Conservation (phyloP, 2,329 filamentous ascomycete species). For the Sphaerulina musiva region DNA sequence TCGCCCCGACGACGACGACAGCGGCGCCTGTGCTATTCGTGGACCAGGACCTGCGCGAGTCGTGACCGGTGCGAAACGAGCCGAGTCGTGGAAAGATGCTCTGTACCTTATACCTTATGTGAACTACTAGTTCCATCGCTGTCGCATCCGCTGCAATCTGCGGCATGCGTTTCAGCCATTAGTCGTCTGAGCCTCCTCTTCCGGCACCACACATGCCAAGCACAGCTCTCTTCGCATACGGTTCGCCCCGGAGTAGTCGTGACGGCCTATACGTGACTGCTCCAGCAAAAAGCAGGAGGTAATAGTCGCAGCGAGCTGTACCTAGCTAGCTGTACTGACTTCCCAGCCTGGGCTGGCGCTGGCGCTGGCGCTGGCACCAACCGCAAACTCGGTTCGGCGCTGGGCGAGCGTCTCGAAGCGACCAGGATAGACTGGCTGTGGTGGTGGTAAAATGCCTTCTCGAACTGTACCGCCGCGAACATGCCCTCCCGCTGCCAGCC, state of each 20-base stretch:
- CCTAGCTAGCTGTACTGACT: no score
- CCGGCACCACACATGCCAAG: no score
- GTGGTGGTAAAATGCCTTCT: conserved; percentile 3
- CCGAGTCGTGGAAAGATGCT: no score
- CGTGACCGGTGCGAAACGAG: neutral
- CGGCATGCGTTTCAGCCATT: neutral
- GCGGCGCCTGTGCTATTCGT: neutral
- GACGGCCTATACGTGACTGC: no score
- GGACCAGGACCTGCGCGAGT: neutral
- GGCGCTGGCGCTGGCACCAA: neutral
- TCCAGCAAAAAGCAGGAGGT: no score
- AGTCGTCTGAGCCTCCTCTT: neutral
- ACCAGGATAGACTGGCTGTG: conserved; percentile 7
- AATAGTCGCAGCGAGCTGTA: no score
- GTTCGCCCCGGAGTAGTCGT: no score
- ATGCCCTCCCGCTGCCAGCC: conserved; percentile 12
- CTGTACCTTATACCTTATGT: no score
- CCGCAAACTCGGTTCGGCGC: neutral
- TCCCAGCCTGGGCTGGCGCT: neutral
- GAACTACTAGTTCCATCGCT: no score
- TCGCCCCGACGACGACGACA: no score
- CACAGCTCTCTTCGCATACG: no score
- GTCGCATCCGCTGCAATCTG: neutral
- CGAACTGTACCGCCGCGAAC: conserved; percentile 14
- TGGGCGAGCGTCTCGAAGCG: conserved; percentile 8